phyloP scores from a whole-genome alignment of 495 filamentous ascomycete genomes.

The Evernia prunastri region DNA sequence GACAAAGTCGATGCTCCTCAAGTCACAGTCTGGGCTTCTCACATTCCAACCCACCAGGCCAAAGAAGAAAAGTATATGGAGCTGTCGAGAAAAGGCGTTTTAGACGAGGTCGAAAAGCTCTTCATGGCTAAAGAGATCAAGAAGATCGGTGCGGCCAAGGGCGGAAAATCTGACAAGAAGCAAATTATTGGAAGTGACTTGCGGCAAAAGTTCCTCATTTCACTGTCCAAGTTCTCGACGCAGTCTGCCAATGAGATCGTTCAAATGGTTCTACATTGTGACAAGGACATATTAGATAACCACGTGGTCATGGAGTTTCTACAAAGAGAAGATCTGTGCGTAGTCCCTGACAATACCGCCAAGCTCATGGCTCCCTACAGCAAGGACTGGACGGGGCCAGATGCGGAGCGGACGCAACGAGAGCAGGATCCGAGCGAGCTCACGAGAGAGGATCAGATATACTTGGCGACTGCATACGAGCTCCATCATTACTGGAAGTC shows the following conservation, averaged over 20 bases:
- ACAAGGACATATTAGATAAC: slow-evolving; percentile 85
- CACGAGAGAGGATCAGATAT: slow-evolving; percentile 91
- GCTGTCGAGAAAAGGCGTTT: slow-evolving; percentile 82
- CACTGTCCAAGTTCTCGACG: slow-evolving; percentile 81
- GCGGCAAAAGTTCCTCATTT: slow-evolving; percentile 87
- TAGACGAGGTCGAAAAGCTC: slow-evolving; percentile 94
- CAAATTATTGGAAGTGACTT: slow-evolving; percentile 91
- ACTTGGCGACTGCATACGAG: slow-evolving; percentile 86
- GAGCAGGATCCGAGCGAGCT: slow-evolving; percentile 86
- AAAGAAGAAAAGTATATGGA: slow-evolving; percentile 95
- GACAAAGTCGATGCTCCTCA: slow-evolving; percentile 94
- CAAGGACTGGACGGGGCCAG: slow-evolving; percentile 91
- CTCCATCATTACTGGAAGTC: slow-evolving; percentile 98
- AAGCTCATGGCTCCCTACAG: slow-evolving; percentile 93
- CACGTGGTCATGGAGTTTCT: slow-evolving; percentile 96
- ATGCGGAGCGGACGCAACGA: slow-evolving; percentile 67
- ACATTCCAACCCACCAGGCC: slow-evolving; percentile 70
- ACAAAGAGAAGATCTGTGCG: slow-evolving; percentile 84
- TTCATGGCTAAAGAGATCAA: slow-evolving; percentile 98
- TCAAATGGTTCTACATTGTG: slow-evolving; percentile 92
- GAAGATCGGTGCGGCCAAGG: slow-evolving; percentile 57
- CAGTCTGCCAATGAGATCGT: slow-evolving; percentile 74
- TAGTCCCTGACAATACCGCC: slow-evolving; percentile 78
- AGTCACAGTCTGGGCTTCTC: slow-evolving; percentile 90
- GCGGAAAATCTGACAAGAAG: slow-evolving; percentile 89